These are phyloP conservation scores for Flaveria sonorensis DNA, from an alignment of 129 eudicot genomes.

Conservation along the genomic window DNA sequence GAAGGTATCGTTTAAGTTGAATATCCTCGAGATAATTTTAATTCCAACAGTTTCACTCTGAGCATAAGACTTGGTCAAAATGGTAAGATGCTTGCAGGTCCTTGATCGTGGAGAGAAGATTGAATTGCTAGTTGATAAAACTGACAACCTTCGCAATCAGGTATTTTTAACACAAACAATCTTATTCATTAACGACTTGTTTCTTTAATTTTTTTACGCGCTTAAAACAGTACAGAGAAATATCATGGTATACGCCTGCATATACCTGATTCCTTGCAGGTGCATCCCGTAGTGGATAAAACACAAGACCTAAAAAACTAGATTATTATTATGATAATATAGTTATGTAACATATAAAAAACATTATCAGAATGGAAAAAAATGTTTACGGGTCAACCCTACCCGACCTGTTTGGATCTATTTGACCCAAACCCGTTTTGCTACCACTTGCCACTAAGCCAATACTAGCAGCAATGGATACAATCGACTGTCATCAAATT, in stretches of 20 bases:
- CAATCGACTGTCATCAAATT: background rate
- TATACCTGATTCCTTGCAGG: no score
- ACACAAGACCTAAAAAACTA: no score
- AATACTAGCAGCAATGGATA: no score
- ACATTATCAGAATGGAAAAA: background rate
- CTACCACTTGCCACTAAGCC: background rate
- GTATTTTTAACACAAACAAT: conserved; percentile 21
- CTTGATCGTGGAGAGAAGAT: conserved; percentile 95
- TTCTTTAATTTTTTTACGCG: background rate
- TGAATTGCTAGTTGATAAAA: conserved; percentile 79
- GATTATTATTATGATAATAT: no score
- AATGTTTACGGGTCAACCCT: background rate
- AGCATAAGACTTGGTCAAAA: background rate
- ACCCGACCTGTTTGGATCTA: no score
- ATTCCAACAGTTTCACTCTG: background rate
- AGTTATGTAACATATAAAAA: no score
- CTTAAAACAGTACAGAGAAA: background rate
- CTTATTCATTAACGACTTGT: background rate
- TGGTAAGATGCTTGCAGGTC: conserved; percentile 46
- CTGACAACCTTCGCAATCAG: conserved; percentile 83
- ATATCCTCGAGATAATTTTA: background rate
- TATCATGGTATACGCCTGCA: no score
- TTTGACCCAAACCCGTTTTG: no score
- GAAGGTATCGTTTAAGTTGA: conserved; percentile 46
- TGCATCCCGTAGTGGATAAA: no score